Conservation (phyloP, 805 yeast species). For the Wickerhamomyces xylosicus region DNA sequence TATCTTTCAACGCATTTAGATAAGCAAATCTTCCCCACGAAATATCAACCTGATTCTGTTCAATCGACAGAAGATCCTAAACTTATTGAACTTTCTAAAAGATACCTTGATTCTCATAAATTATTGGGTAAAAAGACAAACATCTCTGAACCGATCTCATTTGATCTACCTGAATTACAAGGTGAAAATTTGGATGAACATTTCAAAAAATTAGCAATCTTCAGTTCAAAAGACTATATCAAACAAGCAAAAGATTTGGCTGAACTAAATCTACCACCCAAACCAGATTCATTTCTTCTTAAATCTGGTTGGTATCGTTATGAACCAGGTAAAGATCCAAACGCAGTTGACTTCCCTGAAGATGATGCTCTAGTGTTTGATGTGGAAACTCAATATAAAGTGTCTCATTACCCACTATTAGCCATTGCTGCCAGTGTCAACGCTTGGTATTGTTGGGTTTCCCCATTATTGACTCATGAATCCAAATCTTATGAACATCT, state of each 20-base stretch:
- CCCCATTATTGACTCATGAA: conserved; percentile 65
- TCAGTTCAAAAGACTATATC: conserved; percentile 50
- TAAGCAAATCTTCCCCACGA: conserved; percentile 39
- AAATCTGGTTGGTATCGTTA: conserved; percentile 80
- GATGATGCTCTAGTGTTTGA: conserved; percentile 78
- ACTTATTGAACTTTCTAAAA: conserved; percentile 44
- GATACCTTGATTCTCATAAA: conserved; percentile 49
- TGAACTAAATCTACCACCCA: conserved; percentile 23
- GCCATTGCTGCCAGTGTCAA: conserved; percentile 68
- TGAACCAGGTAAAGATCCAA: conserved; percentile 40
- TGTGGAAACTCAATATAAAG: conserved; percentile 75
- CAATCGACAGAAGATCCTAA: conserved; percentile 15
- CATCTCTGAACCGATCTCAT: conserved; percentile 44
- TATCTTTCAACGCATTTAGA: conserved; percentile 54
- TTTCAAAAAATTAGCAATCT: conserved; percentile 59
- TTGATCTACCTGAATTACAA: conserved; percentile 58
- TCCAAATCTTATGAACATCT: conserved; percentile 42
- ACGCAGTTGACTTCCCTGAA: conserved; percentile 51
- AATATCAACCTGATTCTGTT: conserved; percentile 14
- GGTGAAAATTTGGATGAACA: conserved; percentile 78
- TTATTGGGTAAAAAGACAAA: conserved; percentile 71
- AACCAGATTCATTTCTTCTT: conserved; percentile 45
- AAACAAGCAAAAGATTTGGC: conserved; percentile 37
- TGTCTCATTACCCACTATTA: conserved; percentile 63
- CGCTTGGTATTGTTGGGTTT: conserved; percentile 95